Percentiles rank a stretch among this genome's conserved stretches.
These are phyloP conservation scores for Rhizopogon vulgaris DNA, from an alignment of 768 basidiomycete genomes.

Conservation along the genomic window DNA sequence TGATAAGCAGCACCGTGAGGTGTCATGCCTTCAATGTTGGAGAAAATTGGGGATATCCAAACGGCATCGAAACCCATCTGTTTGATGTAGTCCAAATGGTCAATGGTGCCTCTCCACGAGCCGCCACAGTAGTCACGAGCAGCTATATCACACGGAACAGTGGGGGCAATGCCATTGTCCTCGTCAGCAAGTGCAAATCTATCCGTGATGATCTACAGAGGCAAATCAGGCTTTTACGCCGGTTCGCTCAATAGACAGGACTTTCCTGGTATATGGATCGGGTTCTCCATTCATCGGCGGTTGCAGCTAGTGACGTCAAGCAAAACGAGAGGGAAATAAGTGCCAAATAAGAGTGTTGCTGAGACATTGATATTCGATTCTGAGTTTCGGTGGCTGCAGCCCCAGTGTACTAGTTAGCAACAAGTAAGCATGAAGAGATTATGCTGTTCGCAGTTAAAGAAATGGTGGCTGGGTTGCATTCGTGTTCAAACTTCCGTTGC, in stretches of 20 bases:
- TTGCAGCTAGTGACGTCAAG: slow-evolving; percentile 25
- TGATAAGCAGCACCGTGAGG: slow-evolving; percentile 53
- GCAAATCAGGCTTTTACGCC: neutral
- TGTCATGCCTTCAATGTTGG: slow-evolving; percentile 42
- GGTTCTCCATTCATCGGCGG: slow-evolving; percentile 43
- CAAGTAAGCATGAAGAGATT: neutral
- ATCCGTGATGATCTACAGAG: slow-evolving; percentile 43
- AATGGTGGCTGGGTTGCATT: slow-evolving; percentile 2
- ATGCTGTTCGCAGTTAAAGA: slow-evolving; percentile 3
- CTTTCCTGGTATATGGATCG: slow-evolving; percentile 50
- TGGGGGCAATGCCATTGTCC: slow-evolving; percentile 19
- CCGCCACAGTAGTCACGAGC: slow-evolving; percentile 52
- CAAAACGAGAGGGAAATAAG: slow-evolving; percentile 1
- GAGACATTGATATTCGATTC: neutral
- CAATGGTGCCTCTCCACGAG: slow-evolving; percentile 44
- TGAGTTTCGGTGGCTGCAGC: neutral
- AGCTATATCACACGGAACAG: slow-evolving; percentile 38
- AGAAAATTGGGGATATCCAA: slow-evolving; percentile 52
- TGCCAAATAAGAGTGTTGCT: neutral
- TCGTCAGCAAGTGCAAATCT: slow-evolving; percentile 49
- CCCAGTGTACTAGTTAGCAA: neutral
- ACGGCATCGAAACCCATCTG: slow-evolving; percentile 56
- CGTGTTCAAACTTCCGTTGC: slow-evolving; percentile 9
- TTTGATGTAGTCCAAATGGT: slow-evolving; percentile 58
- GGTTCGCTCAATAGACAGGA: neutral